These are phyloP conservation scores for Didymella arachidicola DNA, from an alignment of 2,329 filamentous ascomycete genomes.

Conservation along the genomic window DNA sequence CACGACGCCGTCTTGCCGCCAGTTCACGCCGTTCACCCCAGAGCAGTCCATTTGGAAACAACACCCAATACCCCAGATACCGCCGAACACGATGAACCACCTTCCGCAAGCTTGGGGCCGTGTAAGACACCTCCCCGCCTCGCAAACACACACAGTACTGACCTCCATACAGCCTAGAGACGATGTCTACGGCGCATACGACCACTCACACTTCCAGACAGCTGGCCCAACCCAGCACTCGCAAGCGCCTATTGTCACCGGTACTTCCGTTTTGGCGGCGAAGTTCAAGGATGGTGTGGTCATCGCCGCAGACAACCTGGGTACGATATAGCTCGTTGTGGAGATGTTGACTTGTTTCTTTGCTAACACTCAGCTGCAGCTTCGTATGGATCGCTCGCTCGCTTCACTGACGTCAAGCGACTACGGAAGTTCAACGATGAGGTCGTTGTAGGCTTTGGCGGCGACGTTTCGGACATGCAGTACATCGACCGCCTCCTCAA, in stretches of 20 bases:
- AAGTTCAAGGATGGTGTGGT: slow-evolving; percentile 98
- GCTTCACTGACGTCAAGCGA: slow-evolving; percentile 96
- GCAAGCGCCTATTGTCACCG: slow-evolving; percentile 91
- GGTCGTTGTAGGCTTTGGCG: slow-evolving; percentile 90
- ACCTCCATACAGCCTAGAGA: slow-evolving; percentile 78
- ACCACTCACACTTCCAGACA: slow-evolving; percentile 80
- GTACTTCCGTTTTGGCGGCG: slow-evolving; percentile 91
- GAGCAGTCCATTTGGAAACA: not conserved
- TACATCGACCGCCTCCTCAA: slow-evolving; percentile 92
- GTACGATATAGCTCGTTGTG: slow-evolving; percentile 58
- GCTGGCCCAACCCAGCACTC: slow-evolving; percentile 78
- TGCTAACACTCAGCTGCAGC: slow-evolving; percentile 61
- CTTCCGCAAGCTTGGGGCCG: slow-evolving; percentile 71
- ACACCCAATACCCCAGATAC: slow-evolving; percentile 1
- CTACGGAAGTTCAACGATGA: slow-evolving; percentile 86
- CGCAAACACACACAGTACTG: slow-evolving; percentile 26
- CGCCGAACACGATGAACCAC: slow-evolving; percentile 65
- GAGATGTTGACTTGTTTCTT: not conserved
- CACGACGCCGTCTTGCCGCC: slow-evolving; percentile 24
- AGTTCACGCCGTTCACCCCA: not conserved
- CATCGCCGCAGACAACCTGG: slow-evolving; percentile 95
- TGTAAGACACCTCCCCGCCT: slow-evolving; percentile 54
- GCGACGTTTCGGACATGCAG: slow-evolving; percentile 99
- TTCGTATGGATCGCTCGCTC: slow-evolving; percentile 93
- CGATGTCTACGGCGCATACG: slow-evolving; percentile 94